phyloP scores from a whole-genome alignment of 2,329 filamentous ascomycete genomes.

The Thyridium curvatum region DNA sequence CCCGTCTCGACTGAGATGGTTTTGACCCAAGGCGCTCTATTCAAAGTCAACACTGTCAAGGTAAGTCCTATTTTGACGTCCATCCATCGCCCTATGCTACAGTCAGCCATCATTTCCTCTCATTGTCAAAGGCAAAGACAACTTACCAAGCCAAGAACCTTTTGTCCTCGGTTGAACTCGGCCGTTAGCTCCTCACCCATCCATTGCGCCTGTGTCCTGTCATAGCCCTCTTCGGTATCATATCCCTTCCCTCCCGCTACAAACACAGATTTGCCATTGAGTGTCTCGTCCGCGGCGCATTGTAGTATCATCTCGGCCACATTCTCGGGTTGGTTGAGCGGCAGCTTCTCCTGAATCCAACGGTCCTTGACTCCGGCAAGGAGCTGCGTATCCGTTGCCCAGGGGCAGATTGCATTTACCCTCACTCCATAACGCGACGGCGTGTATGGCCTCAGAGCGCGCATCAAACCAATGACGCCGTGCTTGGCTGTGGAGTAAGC shows the following conservation, averaged over 20 bases:
- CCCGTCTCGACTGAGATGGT: no score
- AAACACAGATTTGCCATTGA: conserved; percentile 18
- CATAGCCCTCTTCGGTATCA: conserved; percentile 18
- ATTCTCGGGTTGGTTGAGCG: conserved; percentile 31
- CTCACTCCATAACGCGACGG: conserved; percentile 26
- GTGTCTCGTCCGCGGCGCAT: conserved; percentile 23
- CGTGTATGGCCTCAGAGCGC: conserved; percentile 28
- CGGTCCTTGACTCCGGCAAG: conserved; percentile 26
- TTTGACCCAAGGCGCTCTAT: no score
- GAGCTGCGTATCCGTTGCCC: conserved; percentile 38
- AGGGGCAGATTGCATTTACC: conserved; percentile 40
- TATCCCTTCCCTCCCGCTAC: conserved; percentile 16
- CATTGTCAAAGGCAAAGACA: not conserved
- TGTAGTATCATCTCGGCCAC: conserved; percentile 33
- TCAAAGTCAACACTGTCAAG: no score
- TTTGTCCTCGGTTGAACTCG: conserved; percentile 12
- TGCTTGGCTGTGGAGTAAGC: conserved; percentile 42
- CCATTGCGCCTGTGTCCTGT: conserved; percentile 15
- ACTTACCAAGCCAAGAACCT: conserved; percentile 14
- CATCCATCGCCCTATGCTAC: no score
- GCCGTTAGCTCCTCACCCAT: conserved; percentile 17
- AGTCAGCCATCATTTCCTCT: no score
- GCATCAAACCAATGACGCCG: conserved; percentile 42
- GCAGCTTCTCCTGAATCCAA: conserved; percentile 30
- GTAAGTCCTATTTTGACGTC: no score